Evolutionary conservation across 345 rosid species (phyloP).

Genomic region (Murraya koenigii): DNA sequence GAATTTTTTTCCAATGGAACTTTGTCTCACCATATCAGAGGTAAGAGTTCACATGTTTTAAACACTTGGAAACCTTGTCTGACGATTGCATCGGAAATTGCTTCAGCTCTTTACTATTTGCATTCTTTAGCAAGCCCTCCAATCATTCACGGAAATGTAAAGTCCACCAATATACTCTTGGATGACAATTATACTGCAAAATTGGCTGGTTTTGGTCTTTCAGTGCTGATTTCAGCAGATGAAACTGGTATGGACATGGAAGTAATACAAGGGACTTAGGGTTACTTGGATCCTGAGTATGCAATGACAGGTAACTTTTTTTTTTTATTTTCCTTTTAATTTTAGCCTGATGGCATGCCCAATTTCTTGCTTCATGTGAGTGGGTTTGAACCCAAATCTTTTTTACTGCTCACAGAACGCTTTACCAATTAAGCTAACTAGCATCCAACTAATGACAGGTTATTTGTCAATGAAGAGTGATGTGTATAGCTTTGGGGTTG

Average conservation of each 20-base stretch:
- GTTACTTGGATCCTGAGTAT: conserved; percentile 40
- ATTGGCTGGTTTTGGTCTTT: conserved; percentile 36
- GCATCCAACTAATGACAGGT: too few species aligned
- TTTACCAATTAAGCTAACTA: too few species aligned
- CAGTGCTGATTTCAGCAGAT: conserved; percentile 21
- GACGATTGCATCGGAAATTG: conserved; percentile 23
- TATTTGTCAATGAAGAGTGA: conserved; percentile 28
- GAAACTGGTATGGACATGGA: conserved; percentile 3
- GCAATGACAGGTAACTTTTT: conserved; percentile 12
- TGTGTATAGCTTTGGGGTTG: conserved; percentile 37
- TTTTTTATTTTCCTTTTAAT: too few species aligned
- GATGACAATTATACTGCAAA: conserved; percentile 29
- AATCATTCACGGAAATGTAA: conserved; percentile 36
- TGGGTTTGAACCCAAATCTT: too few species aligned
- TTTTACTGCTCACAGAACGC: too few species aligned
- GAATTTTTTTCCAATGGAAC: conserved; percentile 30
- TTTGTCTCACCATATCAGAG: conserved; percentile 20
- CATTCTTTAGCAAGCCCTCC: conserved; percentile 37
- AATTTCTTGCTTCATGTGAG: too few species aligned
- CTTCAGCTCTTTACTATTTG: conserved; percentile 29
- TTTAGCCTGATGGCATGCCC: too few species aligned
- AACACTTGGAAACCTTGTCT: conserved; percentile 21
- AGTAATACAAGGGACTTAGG: conserved; percentile 25
- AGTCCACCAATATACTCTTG: conserved; percentile 32
- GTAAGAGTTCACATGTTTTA: conserved; percentile 4